Percentiles rank a stretch among this genome's conserved stretches.
Conservation (phyloP, 2,329 filamentous ascomycete species). For the Byssothecium circinans region DNA sequence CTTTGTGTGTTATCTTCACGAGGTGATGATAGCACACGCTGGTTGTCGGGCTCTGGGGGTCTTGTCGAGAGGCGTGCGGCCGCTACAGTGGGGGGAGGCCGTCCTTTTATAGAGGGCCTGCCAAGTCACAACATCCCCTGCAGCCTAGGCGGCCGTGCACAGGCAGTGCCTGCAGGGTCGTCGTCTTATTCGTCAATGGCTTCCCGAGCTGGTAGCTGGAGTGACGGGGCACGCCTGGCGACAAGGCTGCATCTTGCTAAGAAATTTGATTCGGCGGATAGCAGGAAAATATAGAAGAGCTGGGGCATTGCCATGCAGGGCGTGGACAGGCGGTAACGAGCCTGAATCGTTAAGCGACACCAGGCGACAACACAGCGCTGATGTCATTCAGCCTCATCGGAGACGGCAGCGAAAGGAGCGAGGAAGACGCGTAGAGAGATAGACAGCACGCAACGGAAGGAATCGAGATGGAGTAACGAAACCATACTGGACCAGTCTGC, state of each 20-base stretch:
- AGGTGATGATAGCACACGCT: constrained; percentile 41
- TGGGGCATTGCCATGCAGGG: too few species aligned
- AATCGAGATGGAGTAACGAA: not conserved
- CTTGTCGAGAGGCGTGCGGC: constrained; percentile 44
- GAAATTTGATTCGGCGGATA: constrained; percentile 19
- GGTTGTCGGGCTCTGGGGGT: constrained; percentile 43
- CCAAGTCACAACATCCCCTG: constrained; percentile 22
- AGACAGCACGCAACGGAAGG: not conserved
- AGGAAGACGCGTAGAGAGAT: not conserved
- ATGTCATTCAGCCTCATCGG: constrained; percentile 14
- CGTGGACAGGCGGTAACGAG: constrained; percentile 3
- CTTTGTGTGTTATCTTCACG: constrained; percentile 44
- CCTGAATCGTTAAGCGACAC: not conserved
- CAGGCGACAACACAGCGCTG: constrained; percentile 15
- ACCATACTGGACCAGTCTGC: not conserved
- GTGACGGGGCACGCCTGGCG: constrained; percentile 18
- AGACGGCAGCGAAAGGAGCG: not conserved
- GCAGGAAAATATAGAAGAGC: too few species aligned
- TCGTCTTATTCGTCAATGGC: constrained; percentile 33
- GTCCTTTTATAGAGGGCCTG: constrained; percentile 35
- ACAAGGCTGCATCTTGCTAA: constrained; percentile 21
- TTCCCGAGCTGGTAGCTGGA: constrained; percentile 16
- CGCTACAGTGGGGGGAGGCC: constrained; percentile 30
- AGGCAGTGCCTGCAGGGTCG: constrained; percentile 30
- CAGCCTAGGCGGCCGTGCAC: constrained; percentile 18